Base-by-base conservation (phyloP, 2,329 filamentous ascomycete genomes). In the Myriangium duriaei region DNA sequence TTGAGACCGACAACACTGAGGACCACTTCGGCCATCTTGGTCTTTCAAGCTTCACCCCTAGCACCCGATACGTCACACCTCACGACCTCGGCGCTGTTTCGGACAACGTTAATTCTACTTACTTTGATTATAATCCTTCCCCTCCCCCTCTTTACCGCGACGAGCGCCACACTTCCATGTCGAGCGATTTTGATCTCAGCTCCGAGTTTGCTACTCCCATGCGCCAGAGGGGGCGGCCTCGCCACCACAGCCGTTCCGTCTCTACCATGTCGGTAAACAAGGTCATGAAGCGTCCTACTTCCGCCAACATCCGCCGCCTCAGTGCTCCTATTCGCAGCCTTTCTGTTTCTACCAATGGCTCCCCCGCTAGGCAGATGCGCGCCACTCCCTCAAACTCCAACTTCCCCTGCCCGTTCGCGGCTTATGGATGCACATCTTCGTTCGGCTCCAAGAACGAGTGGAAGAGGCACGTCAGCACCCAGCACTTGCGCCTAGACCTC, bases 401-500 rank as follows among this genome's bases (percentile, higher is more conserved):
- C 0, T 91, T 88, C 51, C 66, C 69, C 15, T 96, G 88, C 57
- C 76, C 84, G 40, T 86, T 95, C 55, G 65, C 72, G 18, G 77
- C 74, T 39, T 91, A 86, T 40, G 81, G 80, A 21, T 96, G 88
- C 60, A 47, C 45, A 1, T 73, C 76, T 2, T 76, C 69, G 0
- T 94, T 94, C 52, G 69, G 72, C 3, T 78, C 71, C 48, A 94
- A 93, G 62, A 94, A 94, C 54, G 87, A 95, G 57, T 95, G 88
- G 88, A 95, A 95, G 58, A 76, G 88, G 0, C 88, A 96, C 54
- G 75, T 88, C 50, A 64, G 68, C 19, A 81, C 80, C 0, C 81
- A 93, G 53, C 88, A 96, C 53, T 65, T 94, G 14, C 72, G 78
- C 38, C 65, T 83, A 3, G 64, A 71, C 31, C 81, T 77, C 59